These are phyloP conservation scores for Saccharata proteae DNA, from an alignment of 2,329 filamentous ascomycete genomes.

Conservation along the genomic window DNA sequence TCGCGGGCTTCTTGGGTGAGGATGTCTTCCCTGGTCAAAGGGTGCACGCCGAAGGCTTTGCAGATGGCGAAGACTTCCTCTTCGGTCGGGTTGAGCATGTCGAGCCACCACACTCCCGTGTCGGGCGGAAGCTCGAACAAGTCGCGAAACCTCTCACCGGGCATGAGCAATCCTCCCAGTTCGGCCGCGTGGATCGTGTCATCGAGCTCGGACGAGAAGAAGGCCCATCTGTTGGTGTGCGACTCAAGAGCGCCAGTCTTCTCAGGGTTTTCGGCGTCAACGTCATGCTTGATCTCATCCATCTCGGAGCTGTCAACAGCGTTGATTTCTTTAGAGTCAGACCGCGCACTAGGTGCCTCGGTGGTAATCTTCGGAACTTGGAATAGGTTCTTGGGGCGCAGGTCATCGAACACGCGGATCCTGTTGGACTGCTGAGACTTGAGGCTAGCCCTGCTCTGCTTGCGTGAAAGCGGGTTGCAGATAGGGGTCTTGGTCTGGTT, in stretches of 20 bases:
- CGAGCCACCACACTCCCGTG: conserved; percentile 96
- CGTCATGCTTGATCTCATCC: conserved; percentile 33
- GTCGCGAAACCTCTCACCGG: conserved; percentile 78
- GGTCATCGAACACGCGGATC: conserved; percentile 49
- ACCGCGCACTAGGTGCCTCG: conserved; percentile 14
- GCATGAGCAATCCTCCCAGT: conserved; percentile 75
- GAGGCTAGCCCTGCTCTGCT: conserved; percentile 21
- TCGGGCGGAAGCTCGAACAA: conserved; percentile 62
- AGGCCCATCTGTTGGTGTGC: conserved; percentile 70
- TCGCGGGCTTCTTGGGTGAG: conserved; percentile 89
- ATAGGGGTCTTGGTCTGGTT: conserved; percentile 35
- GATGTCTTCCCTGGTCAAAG: conserved; percentile 92
- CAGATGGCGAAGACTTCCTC: conserved; percentile 81
- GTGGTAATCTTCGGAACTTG: conserved; percentile 11
- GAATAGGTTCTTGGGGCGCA: conserved; percentile 34
- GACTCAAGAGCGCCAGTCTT: conserved; percentile 35
- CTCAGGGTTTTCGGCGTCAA: conserved; percentile 17
- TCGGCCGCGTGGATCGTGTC: conserved; percentile 86
- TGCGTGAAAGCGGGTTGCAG: conserved; percentile 25
- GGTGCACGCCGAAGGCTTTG: conserved; percentile 91
- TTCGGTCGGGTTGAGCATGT: conserved; percentile 79
- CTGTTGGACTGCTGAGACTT: conserved; percentile 28
- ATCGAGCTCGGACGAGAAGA: conserved; percentile 92
- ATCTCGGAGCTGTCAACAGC: conserved; percentile 15
- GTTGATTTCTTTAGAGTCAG: conserved; percentile 12